Evolutionary conservation across 139 green algal genomes (phyloP).

Genomic region (Coccomyxa sp.): DNA sequence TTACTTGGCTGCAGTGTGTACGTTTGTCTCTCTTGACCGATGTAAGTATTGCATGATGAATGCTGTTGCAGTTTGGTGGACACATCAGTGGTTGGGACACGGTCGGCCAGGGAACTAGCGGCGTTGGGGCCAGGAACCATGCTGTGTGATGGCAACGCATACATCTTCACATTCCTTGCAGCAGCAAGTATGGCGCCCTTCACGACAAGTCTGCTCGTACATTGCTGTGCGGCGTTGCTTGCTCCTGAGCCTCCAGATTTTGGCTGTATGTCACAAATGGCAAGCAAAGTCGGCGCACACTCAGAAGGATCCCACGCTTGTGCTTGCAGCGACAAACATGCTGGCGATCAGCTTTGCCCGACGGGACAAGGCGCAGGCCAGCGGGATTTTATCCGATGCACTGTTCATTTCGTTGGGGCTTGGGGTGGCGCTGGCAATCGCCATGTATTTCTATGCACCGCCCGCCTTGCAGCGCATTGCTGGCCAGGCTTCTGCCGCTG

Average conservation of each 20-base stretch:
- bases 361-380: conserved; percentile 1
- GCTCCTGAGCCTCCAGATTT: neutral
- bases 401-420: conserved; percentile 6
- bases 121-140: conserved; percentile 11
- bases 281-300: neutral
- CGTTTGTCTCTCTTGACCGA: neutral
- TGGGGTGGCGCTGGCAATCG: neutral
- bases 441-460: neutral
- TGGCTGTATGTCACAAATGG: neutral
- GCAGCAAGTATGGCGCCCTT: conserved; percentile 8
- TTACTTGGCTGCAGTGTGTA: neutral
- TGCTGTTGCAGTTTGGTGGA: conserved; percentile 18
- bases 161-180: conserved; percentile 28
- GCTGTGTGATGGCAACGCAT: conserved; percentile 5
- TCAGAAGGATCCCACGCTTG: neutral
- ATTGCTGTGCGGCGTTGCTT: neutral
- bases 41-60: neutral
- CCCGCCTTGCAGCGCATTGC: neutral
- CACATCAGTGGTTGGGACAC: conserved; percentile 13
- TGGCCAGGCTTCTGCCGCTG: neutral
- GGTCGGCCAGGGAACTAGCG: neutral
- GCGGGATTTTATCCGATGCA: conserved; percentile 12
- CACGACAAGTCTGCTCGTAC: neutral
- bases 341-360: conserved; percentile 19
- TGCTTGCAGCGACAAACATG: conserved; percentile 22